Conservation (phyloP, 2,329 filamentous ascomycete species). For the Ophiostoma novo-ulmi region DNA sequence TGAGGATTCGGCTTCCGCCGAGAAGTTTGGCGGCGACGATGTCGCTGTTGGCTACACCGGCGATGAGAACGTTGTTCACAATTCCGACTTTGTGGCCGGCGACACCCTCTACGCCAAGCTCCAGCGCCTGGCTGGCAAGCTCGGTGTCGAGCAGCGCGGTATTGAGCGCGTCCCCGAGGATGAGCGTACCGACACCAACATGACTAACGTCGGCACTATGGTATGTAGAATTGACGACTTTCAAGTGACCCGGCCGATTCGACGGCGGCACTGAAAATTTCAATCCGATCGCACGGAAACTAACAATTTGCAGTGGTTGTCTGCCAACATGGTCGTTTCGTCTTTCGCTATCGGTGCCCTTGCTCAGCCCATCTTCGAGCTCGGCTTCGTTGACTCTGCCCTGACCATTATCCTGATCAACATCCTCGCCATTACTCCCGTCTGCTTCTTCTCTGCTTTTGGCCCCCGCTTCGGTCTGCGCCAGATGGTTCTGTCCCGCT, state of each 20-base stretch:
- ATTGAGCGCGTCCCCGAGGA: slow-evolving; percentile 69
- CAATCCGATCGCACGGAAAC: not conserved
- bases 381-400: slow-evolving; percentile 69
- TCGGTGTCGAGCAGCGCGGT: slow-evolving; percentile 67
- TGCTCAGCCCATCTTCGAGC: slow-evolving; percentile 59
- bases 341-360: slow-evolving; percentile 71
- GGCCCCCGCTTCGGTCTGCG: slow-evolving; percentile 55
- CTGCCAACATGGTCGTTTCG: slow-evolving; percentile 72
- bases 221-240: slow-evolving; percentile 41
- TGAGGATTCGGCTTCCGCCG: slow-evolving; percentile 22
- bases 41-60: slow-evolving; percentile 27
- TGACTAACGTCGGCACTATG: slow-evolving; percentile 66
- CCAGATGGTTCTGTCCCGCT: slow-evolving; percentile 57
- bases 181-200: slow-evolving; percentile 60
- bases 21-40: slow-evolving; percentile 25
- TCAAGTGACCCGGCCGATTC: not conserved
- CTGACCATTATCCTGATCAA: slow-evolving; percentile 72
- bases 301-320: slow-evolving; percentile 55
- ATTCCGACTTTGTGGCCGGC: slow-evolving; percentile 28
- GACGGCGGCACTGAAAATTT: not conserved
- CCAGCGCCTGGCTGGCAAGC: slow-evolving; percentile 59
- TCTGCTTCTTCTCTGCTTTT: slow-evolving; percentile 52
- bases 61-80: slow-evolving; percentile 29
- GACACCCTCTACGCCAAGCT: slow-evolving; percentile 35
- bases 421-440: slow-evolving; percentile 54